Evolutionary conservation across 2,329 filamentous ascomycete species (phyloP).

Genomic region (Phaeoacremonium minimum): DNA sequence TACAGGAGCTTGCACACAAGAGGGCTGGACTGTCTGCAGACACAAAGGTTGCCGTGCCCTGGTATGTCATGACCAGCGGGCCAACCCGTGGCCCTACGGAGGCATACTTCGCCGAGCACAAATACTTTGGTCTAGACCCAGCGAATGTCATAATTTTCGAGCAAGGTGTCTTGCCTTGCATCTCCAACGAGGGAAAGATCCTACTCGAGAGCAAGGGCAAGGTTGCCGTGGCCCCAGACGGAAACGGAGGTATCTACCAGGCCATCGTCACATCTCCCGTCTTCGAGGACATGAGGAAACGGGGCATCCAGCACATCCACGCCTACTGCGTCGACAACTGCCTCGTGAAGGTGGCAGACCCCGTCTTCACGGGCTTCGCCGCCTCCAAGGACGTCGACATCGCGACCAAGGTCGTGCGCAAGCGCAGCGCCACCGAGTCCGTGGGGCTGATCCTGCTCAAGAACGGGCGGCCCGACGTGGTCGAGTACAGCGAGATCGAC

Average conservation of each 20-base stretch:
- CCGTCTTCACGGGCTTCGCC: conserved; percentile 90
- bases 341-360: conserved; percentile 97
- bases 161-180: conserved; percentile 93
- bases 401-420: conserved; percentile 98
- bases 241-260: conserved; percentile 95
- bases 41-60: conserved; percentile 68
- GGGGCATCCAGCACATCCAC: conserved; percentile 91
- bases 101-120: conserved; percentile 83
- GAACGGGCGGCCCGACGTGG: conserved; percentile 94
- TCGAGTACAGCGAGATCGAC: conserved; percentile 98
- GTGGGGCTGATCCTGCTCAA: conserved; percentile 92
- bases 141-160: conserved; percentile 92
- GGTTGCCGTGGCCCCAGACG: conserved; percentile 92
- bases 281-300: conserved; percentile 80
- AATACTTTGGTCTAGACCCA: conserved; percentile 83
- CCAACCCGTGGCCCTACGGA: conserved; percentile 91
- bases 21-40: conserved; percentile 48
- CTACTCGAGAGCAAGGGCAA: conserved; percentile 85
- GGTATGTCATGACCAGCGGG: conserved; percentile 99
- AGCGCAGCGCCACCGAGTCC: conserved; percentile 92
- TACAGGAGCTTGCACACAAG: conserved; percentile 75
- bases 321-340: conserved; percentile 99
- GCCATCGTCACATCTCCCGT: conserved; percentile 78
- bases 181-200: conserved; percentile 97
- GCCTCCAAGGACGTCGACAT: conserved; percentile 88